Evolutionary conservation across 23 red algal species (phyloP).

Genomic region (Gracilaria caudata): DNA sequence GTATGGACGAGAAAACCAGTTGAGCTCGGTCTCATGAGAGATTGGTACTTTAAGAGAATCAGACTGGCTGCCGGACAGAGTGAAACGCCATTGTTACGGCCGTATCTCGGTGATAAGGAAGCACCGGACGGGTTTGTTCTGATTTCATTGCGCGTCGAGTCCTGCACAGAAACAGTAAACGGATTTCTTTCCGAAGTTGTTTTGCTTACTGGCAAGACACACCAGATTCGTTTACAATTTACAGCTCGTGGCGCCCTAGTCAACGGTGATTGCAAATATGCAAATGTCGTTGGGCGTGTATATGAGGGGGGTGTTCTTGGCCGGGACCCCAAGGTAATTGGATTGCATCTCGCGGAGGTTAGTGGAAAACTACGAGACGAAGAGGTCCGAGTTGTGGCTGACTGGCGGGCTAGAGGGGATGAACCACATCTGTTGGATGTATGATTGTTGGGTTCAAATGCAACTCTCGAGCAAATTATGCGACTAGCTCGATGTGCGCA

Average conservation of each 20-base stretch:
- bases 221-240: constrained; percentile 52
- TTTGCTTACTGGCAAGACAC: constrained; percentile 30
- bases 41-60: constrained; percentile 31
- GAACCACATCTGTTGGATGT: background rate
- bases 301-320: constrained; percentile 29
- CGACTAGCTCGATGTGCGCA: background rate
- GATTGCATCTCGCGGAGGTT: background rate
- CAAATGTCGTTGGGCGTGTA: background rate
- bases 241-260: background rate
- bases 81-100: background rate
- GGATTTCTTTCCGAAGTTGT: background rate
- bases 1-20: constrained; percentile 9
- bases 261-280: constrained; percentile 42
- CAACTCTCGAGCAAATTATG: background rate
- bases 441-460: background rate
- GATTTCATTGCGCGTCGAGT: constrained; percentile 16
- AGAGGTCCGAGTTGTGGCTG: background rate
- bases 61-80: background rate
- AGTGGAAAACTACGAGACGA: background rate
- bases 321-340: constrained; percentile 17
- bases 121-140: background rate
- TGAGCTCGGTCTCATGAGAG: background rate
- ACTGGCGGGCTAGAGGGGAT: constrained; percentile 2
- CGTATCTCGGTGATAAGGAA: background rate
- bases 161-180: background rate